A percentile compares a stretch with the other conserved stretches of the same genome.
Conservation (phyloP, 2,329 filamentous ascomycete genomes). For the Tolypocladium amazonense region DNA sequence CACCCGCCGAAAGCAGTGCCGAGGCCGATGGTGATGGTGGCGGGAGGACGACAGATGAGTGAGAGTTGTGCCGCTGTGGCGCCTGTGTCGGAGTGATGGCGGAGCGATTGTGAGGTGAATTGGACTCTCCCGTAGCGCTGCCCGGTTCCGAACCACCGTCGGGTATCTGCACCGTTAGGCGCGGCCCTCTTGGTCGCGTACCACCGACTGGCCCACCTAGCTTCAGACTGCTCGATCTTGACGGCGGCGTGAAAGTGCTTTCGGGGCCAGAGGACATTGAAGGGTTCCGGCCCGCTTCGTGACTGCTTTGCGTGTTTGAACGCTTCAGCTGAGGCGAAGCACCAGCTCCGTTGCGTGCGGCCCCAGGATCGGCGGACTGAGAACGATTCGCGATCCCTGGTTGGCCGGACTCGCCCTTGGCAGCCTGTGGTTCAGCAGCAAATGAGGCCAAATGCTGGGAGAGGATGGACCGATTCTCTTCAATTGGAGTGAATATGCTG, state of each 20-base stretch:
- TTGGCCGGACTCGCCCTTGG: constrained; percentile 24
- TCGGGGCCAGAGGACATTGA: constrained; percentile 56
- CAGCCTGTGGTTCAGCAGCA: constrained; percentile 38
- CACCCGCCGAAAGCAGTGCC: constrained; percentile 78
- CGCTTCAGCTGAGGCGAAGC: constrained; percentile 46
- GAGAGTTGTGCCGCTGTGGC: constrained; percentile 40
- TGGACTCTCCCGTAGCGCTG: constrained; percentile 62
- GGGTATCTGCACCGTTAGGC: constrained; percentile 89
- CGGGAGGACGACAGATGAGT: constrained; percentile 68
- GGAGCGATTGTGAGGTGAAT: constrained; percentile 46
- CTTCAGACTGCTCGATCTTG: constrained; percentile 67
- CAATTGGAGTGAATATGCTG: constrained; percentile 96
- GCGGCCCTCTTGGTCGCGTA: constrained; percentile 65
- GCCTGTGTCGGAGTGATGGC: constrained; percentile 47
- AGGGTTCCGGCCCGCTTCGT: constrained; percentile 34
- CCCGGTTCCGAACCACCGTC: constrained; percentile 75
- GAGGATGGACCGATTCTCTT: constrained; percentile 80
- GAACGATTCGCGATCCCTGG: constrained; percentile 34
- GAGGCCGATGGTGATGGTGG: constrained; percentile 87
- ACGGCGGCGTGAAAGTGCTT: constrained; percentile 56
- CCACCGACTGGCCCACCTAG: constrained; percentile 41
- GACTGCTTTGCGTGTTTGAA: constrained; percentile 34
- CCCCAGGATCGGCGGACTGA: constrained; percentile 54
- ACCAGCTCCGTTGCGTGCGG: constrained; percentile 38
- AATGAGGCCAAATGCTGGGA: constrained; percentile 71